Conservation (phyloP, 441 rosid species). For the Populus hybrid region DNA sequence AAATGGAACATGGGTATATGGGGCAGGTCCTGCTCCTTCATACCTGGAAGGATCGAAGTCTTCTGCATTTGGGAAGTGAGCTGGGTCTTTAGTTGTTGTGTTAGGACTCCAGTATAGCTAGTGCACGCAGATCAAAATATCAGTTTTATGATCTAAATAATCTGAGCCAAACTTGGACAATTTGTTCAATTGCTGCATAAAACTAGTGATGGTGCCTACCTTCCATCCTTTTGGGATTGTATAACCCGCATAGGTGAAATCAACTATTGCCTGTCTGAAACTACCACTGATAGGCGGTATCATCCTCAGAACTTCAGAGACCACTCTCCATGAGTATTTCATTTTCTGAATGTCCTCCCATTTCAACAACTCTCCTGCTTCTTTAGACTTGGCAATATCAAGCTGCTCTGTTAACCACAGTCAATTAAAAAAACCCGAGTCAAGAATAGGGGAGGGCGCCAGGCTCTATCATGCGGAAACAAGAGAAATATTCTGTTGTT, state of each 20-base stretch:
- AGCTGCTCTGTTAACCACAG: background rate
- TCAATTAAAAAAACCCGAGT: background rate
- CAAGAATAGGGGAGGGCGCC: background rate
- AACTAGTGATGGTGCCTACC: conserved; percentile 21
- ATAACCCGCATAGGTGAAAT: conserved; percentile 18
- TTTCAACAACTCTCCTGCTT: background rate
- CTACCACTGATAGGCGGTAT: conserved; percentile 13
- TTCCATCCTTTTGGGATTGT: conserved; percentile 29
- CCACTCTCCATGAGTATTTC: conserved; percentile 10
- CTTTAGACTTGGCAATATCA: conserved; percentile 17
- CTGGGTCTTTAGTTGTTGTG: background rate
- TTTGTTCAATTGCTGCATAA: too few relatives aligned
- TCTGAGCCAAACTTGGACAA: too few relatives aligned
- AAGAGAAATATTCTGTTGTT: too few relatives aligned
- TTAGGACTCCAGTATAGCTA: conserved; percentile 1
- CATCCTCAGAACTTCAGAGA: conserved; percentile 9
- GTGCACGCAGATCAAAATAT: background rate
- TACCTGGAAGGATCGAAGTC: conserved; percentile 1
- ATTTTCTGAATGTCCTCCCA: conserved; percentile 21
- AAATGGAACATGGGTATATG: background rate
- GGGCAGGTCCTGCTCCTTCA: background rate
- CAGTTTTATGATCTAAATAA: too few relatives aligned
- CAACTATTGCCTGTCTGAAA: conserved; percentile 23
- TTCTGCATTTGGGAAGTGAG: background rate
- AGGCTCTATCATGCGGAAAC: too few relatives aligned